These are phyloP conservation scores for Botrytis cinerea DNA, from an alignment of 2,329 filamentous ascomycete genomes.

Conservation along the genomic window DNA sequence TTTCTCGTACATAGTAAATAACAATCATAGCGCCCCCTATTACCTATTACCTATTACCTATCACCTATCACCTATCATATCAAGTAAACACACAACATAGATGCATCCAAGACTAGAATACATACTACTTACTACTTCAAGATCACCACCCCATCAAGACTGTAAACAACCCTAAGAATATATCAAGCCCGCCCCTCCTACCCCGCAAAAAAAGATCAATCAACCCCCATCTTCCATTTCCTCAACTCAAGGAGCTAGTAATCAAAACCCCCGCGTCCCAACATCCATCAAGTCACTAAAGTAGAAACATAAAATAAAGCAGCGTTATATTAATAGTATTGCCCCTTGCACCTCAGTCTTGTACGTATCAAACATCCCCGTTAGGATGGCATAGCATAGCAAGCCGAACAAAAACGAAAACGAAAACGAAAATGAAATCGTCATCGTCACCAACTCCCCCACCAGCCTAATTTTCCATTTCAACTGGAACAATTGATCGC, in stretches of 20 bases:
- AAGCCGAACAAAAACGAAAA: too few relatives aligned
- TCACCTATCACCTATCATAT: background rate
- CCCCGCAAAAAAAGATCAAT: too few relatives aligned
- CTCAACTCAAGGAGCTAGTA: too few relatives aligned
- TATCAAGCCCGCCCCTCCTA: background rate
- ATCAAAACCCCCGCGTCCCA: too few relatives aligned
- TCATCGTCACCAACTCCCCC: background rate
- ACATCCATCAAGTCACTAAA: background rate
- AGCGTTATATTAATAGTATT: too few relatives aligned
- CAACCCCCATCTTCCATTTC: too few relatives aligned
- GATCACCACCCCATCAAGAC: background rate
- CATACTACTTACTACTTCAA: background rate
- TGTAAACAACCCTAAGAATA: background rate
- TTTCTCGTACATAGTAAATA: background rate
- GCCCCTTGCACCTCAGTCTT: too few relatives aligned
- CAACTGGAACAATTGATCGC: background rate
- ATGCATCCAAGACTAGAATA: background rate
- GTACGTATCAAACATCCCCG: too few relatives aligned
- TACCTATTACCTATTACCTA: too few relatives aligned
- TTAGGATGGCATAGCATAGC: too few relatives aligned
- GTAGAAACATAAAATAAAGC: background rate
- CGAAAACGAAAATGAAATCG: background rate
- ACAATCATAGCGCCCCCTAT: background rate
- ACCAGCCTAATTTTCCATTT: background rate
- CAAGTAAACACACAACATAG: background rate